Evolutionary conservation across 1,284 basidiomycete species (phyloP), one percentile per base, ranked within the genome.

Genomic region (Cryptococcus sp.): DNA sequence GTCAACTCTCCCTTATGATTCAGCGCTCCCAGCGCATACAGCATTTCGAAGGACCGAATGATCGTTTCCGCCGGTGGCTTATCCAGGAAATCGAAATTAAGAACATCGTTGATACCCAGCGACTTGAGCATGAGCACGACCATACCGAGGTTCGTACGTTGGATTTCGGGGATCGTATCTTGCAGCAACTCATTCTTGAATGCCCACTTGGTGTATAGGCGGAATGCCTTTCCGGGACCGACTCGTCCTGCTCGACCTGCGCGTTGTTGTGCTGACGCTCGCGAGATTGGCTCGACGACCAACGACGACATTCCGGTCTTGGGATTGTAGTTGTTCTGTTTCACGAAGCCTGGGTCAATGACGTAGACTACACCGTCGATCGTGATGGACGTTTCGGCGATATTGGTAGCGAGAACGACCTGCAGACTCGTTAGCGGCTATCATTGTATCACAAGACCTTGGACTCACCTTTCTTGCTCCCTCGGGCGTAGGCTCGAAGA

Each of bases 351-450:
- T 3, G 94, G 93, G 75, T 98, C 94, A 66, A 98, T 97, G 47
- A 97, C 94, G 76, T 95, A 98, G 3, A 97, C 93, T 5, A 98
- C 93, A 27, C 94, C 94, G 60, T 97, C 93, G 67, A 98, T 97
- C 1, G 94, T 97, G 72, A 98, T 96, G 7, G 91, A 94, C 1
- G 94, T 98, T 78, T 98, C 94, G 25, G 96, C 96, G 66, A 99
- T 99, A 76, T 99, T 99, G 31, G 96, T 99, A 1, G 96, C 96
- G 41, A 99, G 82, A 17, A 99, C 95, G 50, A 97, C 93, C 78
- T 78, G 53, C 15, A 23, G n/a, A 41, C 8, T 46, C 38, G 25
- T 50, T 27, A 56, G 54, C 47, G 15, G 20, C 20, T 15, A 17
- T 35, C 17, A 44, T 46, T 35, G 17, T 15, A n/a, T 27, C 11